phyloP scores from a whole-genome alignment of 73 alveolate genomes.

The Stentor roeselii region DNA sequence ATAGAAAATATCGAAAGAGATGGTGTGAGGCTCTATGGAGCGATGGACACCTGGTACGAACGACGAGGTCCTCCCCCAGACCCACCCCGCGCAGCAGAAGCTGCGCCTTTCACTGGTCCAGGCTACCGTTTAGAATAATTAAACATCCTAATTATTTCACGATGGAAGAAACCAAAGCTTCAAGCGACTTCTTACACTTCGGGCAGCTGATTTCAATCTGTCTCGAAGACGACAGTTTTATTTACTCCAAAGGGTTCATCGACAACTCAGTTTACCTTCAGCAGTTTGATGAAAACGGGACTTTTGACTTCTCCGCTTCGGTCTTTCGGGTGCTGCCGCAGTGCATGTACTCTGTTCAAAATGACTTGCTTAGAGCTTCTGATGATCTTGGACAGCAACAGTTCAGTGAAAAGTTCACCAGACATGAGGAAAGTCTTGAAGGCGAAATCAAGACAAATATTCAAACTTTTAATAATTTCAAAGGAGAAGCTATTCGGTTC shows the following conservation, averaged over 20 bases:
- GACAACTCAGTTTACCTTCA: slow-evolving; percentile 2
- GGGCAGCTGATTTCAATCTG: neutral
- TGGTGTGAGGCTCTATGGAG: neutral
- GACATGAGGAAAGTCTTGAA: slow-evolving; percentile 19
- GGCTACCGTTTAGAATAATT: slow-evolving; percentile 10
- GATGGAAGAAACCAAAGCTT: slow-evolving; percentile 15
- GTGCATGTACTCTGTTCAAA: slow-evolving; percentile 19
- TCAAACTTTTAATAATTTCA: slow-evolving; percentile 15
- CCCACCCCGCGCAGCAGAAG: slow-evolving; percentile 1
- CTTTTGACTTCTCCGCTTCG: neutral
- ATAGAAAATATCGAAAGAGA: neutral
- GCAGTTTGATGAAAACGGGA: neutral
- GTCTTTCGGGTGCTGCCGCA: slow-evolving; percentile 27
- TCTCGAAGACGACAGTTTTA: neutral
- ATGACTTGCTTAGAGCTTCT: neutral
- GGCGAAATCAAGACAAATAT: slow-evolving; percentile 27
- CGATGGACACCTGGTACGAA: neutral
- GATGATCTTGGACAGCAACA: neutral
- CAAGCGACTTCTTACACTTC: slow-evolving; percentile 15
- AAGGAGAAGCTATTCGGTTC: slow-evolving; percentile 19
- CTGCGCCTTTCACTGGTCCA: slow-evolving; percentile 19
- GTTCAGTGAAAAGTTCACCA: neutral
- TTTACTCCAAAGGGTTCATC: slow-evolving; percentile 31
- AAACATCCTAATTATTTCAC: no score
- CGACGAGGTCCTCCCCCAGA: neutral